Evolutionary conservation across 345 rosid species (phyloP), one percentile per base, ranked within the genome.

Genomic region (Corchorus capsularis): DNA sequence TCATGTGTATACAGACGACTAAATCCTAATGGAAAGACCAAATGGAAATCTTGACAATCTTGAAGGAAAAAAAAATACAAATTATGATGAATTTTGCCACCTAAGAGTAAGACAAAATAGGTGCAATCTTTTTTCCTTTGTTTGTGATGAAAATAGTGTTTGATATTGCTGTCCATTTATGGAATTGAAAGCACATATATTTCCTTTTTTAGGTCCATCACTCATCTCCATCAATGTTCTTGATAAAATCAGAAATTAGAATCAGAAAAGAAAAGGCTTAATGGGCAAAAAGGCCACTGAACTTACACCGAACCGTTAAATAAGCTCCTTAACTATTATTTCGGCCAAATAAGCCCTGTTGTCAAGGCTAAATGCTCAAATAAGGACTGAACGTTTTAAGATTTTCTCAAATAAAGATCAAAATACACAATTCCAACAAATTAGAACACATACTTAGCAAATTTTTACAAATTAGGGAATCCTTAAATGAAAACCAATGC

Each of bases 241-340:
- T 60, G 63, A 12, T 60, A 14, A 60, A 32, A 13, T 27, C 64
- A 61, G 63, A 60, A 60, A 27, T 61, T 17, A 61, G 64, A 61
- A 61, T 61, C 41, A 32, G 8, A 27, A 27, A 27, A 27, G 32
- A 39, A 60, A 60, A 27, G n/a, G n/a, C n/a, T n/a, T n/a, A n/a
- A n/a, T n/a, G n/a, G n/a, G n/a, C n/a, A n/a, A n/a, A n/a, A n/a
- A n/a, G n/a, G n/a, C n/a, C n/a, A n/a, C n/a, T n/a, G n/a, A n/a
- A n/a, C n/a, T n/a, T n/a, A n/a, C n/a, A n/a, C n/a, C n/a, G n/a
- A n/a, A n/a, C n/a, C n/a, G n/a, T n/a, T n/a, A n/a, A n/a, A n/a
- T n/a, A n/a, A n/a, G n/a, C n/a, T n/a, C n/a, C n/a, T n/a, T n/a
- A n/a, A n/a, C n/a, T n/a, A n/a, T n/a, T n/a, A n/a, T n/a, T n/a